Evolutionary conservation across 352 stramenopile species (phyloP).

Genomic region (Globisporangium canariense): DNA sequence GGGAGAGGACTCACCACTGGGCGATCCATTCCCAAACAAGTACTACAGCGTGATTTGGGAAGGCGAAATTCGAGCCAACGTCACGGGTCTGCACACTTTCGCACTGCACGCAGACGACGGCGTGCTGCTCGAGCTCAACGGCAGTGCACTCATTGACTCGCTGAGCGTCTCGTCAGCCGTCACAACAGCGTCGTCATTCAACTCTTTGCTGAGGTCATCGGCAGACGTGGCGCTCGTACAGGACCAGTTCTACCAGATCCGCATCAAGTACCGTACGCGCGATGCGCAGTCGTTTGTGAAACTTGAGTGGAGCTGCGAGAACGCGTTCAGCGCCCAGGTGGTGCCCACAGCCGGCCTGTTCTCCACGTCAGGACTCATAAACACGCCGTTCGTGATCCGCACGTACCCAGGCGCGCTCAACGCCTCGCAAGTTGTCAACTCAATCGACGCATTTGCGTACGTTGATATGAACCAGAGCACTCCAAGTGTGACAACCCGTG

Average conservation of each 20-base stretch:
- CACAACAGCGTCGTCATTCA: slow-evolving; percentile 5
- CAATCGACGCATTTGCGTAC: slow-evolving; percentile 44
- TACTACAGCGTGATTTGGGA: slow-evolving; percentile 74
- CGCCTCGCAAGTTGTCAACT: slow-evolving; percentile 47
- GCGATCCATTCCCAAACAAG: slow-evolving; percentile 67
- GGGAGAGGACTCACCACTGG: slow-evolving; percentile 54
- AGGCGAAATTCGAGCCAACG: slow-evolving; percentile 45
- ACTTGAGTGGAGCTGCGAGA: slow-evolving; percentile 70
- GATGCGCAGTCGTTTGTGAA: slow-evolving; percentile 81
- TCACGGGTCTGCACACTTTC: slow-evolving; percentile 76
- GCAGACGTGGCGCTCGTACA: slow-evolving; percentile 21
- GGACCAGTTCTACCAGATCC: slow-evolving; percentile 70
- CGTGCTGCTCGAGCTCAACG: slow-evolving; percentile 72
- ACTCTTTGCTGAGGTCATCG: slow-evolving; percentile 9
- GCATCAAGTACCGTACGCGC: slow-evolving; percentile 81
- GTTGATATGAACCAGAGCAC: slow-evolving; percentile 25
- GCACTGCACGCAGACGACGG: slow-evolving; percentile 77
- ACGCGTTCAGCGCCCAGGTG: slow-evolving; percentile 12
- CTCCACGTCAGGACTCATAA: slow-evolving; percentile 31
- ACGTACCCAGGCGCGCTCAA: slow-evolving; percentile 79
- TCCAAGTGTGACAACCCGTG: slow-evolving; percentile 23
- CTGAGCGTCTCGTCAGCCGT: slow-evolving; percentile 16
- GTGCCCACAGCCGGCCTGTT: slow-evolving; percentile 36
- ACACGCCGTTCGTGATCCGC: slow-evolving; percentile 56
- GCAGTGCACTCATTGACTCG: slow-evolving; percentile 58